Evolutionary conservation across 345 rosid species (phyloP).

Genomic region (Melaleuca alternifolia): DNA sequence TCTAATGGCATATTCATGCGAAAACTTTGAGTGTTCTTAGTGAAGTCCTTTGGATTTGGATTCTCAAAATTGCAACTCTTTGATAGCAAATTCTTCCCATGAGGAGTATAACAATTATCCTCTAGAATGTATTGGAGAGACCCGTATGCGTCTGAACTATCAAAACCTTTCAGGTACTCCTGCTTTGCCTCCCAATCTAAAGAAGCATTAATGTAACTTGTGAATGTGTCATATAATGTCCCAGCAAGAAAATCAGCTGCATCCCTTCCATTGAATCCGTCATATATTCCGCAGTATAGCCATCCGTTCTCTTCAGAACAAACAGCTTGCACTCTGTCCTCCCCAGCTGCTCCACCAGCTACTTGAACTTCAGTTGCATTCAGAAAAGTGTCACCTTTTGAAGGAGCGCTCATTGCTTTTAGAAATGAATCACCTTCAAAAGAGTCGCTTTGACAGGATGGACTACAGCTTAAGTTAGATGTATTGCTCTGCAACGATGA

Average conservation of each 20-base stretch:
- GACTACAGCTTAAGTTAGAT: constrained; percentile 79
- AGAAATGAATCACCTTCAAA: constrained; percentile 58
- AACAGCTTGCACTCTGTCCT: constrained; percentile 96
- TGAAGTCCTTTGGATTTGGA: neutral
- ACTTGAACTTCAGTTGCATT: constrained; percentile 73
- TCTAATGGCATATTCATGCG: constrained; percentile 4
- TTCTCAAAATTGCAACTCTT: neutral
- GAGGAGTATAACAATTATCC: neutral
- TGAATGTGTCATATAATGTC: constrained; percentile 72
- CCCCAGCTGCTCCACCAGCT: constrained; percentile 99
- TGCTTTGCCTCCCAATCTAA: constrained; percentile 49
- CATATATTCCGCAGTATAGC: constrained; percentile 88
- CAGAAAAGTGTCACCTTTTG: constrained; percentile 59
- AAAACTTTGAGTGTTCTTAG: neutral
- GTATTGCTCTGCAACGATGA: constrained; percentile 78
- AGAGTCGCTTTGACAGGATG: constrained; percentile 44
- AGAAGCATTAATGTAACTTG: constrained; percentile 33
- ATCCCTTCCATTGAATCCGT: constrained; percentile 95
- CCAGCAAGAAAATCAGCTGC: constrained; percentile 98
- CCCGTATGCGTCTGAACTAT: constrained; percentile 8
- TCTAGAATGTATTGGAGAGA: constrained; percentile 13
- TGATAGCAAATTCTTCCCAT: neutral
- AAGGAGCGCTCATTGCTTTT: constrained; percentile 53
- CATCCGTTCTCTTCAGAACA: constrained; percentile 95
- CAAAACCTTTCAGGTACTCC: constrained; percentile 8